phyloP scores from a whole-genome alignment of 2,329 filamentous ascomycete genomes.

The Hirsutella thompsonii region DNA sequence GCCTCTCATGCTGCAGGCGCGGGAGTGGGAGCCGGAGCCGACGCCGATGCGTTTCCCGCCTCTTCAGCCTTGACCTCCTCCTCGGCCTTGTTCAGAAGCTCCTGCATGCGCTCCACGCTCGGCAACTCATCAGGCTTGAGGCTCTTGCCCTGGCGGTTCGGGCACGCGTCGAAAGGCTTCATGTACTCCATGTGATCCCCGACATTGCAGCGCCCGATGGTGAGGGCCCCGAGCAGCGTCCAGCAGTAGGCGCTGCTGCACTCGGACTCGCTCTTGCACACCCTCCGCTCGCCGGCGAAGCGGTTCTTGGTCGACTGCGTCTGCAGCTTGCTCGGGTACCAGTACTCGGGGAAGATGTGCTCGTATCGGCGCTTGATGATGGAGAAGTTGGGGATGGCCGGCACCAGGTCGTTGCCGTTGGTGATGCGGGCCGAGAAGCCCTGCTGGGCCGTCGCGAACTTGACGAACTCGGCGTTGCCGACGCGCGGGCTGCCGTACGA shows the following conservation, averaged over 20 bases:
- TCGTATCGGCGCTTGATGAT: slow-evolving; percentile 30
- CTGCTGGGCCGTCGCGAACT: slow-evolving; percentile 37
- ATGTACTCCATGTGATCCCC: not conserved
- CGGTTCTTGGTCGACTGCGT: slow-evolving; percentile 11
- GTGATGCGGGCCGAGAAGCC: slow-evolving; percentile 50
- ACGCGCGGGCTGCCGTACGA: slow-evolving; percentile 55
- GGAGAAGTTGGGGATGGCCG: slow-evolving; percentile 44
- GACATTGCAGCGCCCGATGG: not conserved
- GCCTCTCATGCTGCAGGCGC: too few relatives aligned
- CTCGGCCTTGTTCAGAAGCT: not conserved
- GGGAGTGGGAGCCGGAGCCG: too few relatives aligned
- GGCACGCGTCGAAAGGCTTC: too few relatives aligned
- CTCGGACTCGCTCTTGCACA: slow-evolving; percentile 1
- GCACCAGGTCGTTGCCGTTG: slow-evolving; percentile 53
- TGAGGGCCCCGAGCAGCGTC: not conserved
- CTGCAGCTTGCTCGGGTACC: slow-evolving; percentile 25
- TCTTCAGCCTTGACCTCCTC: too few relatives aligned
- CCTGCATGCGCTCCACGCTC: too few relatives aligned
- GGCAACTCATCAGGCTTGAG: too few relatives aligned
- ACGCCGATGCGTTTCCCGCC: too few relatives aligned
- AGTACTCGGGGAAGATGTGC: slow-evolving; percentile 58
- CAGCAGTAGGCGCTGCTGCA: slow-evolving; percentile 1
- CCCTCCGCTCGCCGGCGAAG: slow-evolving; percentile 10
- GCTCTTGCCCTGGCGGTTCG: too few relatives aligned
- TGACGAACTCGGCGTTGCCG: slow-evolving; percentile 30